Percentiles rank a stretch among this genome's conserved stretches.
phyloP scores from a whole-genome alignment of 176 grass and related monocot genomes.

The Zizania latifolia region DNA sequence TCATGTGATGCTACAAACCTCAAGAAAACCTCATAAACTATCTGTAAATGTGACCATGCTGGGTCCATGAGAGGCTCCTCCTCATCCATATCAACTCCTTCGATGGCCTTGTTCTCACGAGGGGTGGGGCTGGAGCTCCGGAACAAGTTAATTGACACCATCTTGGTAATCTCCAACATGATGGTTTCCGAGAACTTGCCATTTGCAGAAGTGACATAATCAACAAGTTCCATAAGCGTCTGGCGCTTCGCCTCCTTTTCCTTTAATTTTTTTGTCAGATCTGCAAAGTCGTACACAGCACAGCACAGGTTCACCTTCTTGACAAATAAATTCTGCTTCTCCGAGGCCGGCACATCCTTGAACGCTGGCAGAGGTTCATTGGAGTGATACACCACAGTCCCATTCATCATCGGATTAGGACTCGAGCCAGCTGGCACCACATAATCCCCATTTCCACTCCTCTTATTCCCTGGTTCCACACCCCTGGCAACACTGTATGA shows the following conservation, averaged over 20 bases:
- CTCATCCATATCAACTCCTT: conserved; percentile 87
- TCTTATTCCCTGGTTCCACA: conserved; percentile 51
- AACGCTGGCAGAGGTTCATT: conserved; percentile 74
- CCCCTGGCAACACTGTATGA: conserved; percentile 51
- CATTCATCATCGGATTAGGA: conserved; percentile 37
- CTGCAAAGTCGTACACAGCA: conserved; percentile 58
- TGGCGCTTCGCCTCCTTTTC: conserved; percentile 89
- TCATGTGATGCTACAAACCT: conserved; percentile 83
- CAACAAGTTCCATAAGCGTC: conserved; percentile 80
- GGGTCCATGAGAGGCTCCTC: conserved; percentile 97
- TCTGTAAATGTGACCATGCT: conserved; percentile 83
- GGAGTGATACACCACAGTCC: conserved; percentile 37
- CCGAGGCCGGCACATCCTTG: conserved; percentile 71
- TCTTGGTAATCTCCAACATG: conserved; percentile 78
- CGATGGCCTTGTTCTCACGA: conserved; percentile 71
- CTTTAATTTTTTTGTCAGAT: conserved; percentile 69
- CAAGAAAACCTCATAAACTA: conserved; percentile 85
- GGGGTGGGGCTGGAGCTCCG: conserved; percentile 56
- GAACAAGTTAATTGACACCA: conserved; percentile 81
- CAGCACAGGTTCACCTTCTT: conserved; percentile 83
- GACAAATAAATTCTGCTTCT: conserved; percentile 76
- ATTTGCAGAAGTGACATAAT: conserved; percentile 66
- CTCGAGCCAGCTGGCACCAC: conserved; percentile 26
- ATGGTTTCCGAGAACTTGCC: conserved; percentile 65
- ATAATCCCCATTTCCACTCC: conserved; percentile 46